Percentiles rank a stretch among this genome's conserved stretches.
Evolutionary conservation across 495 filamentous ascomycete genomes (phyloP).

Genomic region (Daldinia childiae): DNA sequence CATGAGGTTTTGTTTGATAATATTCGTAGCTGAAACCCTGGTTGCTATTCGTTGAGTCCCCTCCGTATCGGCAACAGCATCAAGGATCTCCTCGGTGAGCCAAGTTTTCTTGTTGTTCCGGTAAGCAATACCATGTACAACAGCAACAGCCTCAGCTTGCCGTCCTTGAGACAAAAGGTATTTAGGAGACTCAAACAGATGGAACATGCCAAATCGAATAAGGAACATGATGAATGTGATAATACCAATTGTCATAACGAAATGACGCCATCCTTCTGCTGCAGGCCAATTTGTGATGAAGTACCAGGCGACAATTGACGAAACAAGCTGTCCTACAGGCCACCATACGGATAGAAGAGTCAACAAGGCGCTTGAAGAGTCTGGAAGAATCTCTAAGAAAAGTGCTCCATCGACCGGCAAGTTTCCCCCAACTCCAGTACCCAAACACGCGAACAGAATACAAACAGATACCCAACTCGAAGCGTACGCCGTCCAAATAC

Average conservation of each 20-base stretch:
- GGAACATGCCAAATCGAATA: conserved; percentile 81
- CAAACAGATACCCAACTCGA: conserved; percentile 74
- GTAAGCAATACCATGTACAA: conserved; percentile 77
- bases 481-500: conserved; percentile 72
- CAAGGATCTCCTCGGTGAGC: conserved; percentile 67
- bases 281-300: conserved; percentile 75
- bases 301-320: conserved; percentile 80
- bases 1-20: conserved; percentile 50
- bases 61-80: conserved; percentile 59
- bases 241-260: conserved; percentile 75
- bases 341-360: conserved; percentile 83
- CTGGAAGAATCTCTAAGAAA: conserved; percentile 84
- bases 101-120: conserved; percentile 72
- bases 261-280: conserved; percentile 80
- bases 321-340: conserved; percentile 77
- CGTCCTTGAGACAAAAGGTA: conserved; percentile 78
- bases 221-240: conserved; percentile 77
- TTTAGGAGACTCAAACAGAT: conserved; percentile 86
- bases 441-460: conserved; percentile 57
- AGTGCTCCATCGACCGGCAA: conserved; percentile 81
- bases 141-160: conserved; percentile 77
- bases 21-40: conserved; percentile 47
- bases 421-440: conserved; percentile 72
- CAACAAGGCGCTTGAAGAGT: conserved; percentile 76
- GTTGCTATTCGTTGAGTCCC: conserved; percentile 28